Conservation (phyloP, 2,329 filamentous ascomycete genomes). For the Penicillium paneum region DNA sequence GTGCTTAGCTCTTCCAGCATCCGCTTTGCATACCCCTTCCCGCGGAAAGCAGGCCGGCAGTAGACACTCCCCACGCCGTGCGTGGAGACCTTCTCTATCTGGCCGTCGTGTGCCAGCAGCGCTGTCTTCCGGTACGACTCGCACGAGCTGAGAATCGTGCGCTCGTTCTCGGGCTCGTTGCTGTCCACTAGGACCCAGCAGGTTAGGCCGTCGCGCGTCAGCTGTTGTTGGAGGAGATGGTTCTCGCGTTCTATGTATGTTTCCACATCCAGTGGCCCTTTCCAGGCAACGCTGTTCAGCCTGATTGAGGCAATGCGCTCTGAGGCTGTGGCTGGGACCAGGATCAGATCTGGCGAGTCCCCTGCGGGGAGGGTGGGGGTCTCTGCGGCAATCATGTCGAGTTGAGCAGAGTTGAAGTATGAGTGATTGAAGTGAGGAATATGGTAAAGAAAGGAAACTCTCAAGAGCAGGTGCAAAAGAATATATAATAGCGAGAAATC, state of each 20-base stretch:
- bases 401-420: background rate
- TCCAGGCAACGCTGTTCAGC: constrained; percentile 57
- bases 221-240: constrained; percentile 48
- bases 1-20: constrained; percentile 68
- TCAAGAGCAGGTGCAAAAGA: background rate
- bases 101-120: constrained; percentile 49
- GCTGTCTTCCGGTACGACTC: constrained; percentile 51
- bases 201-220: constrained; percentile 56
- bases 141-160: constrained; percentile 56
- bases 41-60: constrained; percentile 63
- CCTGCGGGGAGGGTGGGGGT: constrained; percentile 44
- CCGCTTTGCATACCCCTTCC: constrained; percentile 70
- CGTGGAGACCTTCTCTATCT: constrained; percentile 54
- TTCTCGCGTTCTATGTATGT: constrained; percentile 59
- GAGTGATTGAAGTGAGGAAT: background rate
- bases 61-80: constrained; percentile 82
- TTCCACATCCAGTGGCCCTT: constrained; percentile 53
- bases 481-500: background rate
- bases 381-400: constrained; percentile 37
- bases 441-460: background rate
- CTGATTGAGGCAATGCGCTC: constrained; percentile 53
- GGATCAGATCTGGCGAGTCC: constrained; percentile 50
- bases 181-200: constrained; percentile 59
- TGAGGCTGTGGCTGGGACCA: constrained; percentile 54
- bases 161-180: constrained; percentile 34